Evolutionary conservation across 305 asterid species (phyloP).

Genomic region (Galium porrigens): DNA sequence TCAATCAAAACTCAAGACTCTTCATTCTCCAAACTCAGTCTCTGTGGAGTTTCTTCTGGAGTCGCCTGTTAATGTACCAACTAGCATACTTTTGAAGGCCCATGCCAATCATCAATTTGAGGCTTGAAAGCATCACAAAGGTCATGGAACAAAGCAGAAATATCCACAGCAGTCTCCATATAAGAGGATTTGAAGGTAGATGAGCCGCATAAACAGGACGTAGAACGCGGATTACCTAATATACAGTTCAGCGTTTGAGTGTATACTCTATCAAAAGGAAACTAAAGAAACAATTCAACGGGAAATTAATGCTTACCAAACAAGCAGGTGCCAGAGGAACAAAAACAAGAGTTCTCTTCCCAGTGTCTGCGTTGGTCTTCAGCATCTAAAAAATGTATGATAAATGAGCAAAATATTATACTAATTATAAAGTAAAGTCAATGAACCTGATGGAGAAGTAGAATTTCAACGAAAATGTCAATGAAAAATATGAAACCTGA

Average conservation of each 20-base stretch:
- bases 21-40: conserved; percentile 27
- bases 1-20: background rate
- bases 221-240: conserved; percentile 68
- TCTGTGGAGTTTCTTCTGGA: conserved; percentile 58
- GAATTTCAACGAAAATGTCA: background rate
- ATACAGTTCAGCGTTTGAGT: background rate
- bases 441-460: background rate
- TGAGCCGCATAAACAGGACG: conserved; percentile 79
- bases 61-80: conserved; percentile 77
- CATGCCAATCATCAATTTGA: conserved; percentile 72
- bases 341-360: conserved; percentile 55
- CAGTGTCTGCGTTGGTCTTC: conserved; percentile 52
- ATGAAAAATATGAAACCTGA: conserved; percentile 41
- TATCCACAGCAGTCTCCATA: conserved; percentile 75
- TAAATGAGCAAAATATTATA: background rate
- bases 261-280: background rate
- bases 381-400: conserved; percentile 39
- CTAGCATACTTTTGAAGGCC: conserved; percentile 65
- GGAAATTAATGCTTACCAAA: conserved; percentile 41
- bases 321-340: conserved; percentile 97
- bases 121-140: conserved; percentile 81
- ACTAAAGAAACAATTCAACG: background rate
- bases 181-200: conserved; percentile 57
- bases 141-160: conserved; percentile 43
- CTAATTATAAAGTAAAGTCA: background rate